Base-by-base conservation (phyloP, 148 eudicot species). In the Arbutus unedo region DNA sequence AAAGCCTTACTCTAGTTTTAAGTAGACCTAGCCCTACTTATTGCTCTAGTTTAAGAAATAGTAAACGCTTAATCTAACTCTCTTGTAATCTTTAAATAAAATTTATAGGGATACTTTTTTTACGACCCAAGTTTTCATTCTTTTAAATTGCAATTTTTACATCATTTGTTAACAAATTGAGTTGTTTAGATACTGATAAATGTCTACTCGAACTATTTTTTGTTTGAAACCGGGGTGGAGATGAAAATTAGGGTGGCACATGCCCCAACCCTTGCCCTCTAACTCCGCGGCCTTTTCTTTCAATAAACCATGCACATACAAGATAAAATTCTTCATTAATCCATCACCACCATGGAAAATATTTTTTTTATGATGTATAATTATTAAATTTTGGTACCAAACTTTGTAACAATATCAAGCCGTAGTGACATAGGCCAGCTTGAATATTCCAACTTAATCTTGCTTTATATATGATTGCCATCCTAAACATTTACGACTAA, bases 1-100 rank as follows among this genome's bases (percentile, higher is more conserved):
- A 81, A 89, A 68, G 82, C 23, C n/a, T 50, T 3, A 23, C 10
- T 68, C 6, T 64, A 49, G 19, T 16, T 48, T 25, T 23, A 16
- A 6, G 14, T 48, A 41, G 70, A 31, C 59, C 9, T 18, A 31
- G 66, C 67, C 83, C 55, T 41, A 15, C 14, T 31, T 31, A 31
- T 14, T 10, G 25, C 44, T 25, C 3, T 38, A 78, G 43, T 50
- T 50, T 9, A 50, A 50, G 54, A 50, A 50, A 9, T 5, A 50
- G 6, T 50, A 5, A 5, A 50, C 54, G 10, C 54, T 9, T 5
- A 50, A 5, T 5, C 8, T 50, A 50, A 50, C 54, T 5, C 10
- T 50, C 54, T 50, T 5, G 10, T 5, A 50, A 9, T 9, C 54
- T 50, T 50, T 5, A 57, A 57, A 3, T 31, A 31, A 31, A 31